A percentile compares a stretch with the other conserved stretches of the same genome.
Conservation (phyloP, 2,329 filamentous ascomycete species). For the Botrytis elliptica region DNA sequence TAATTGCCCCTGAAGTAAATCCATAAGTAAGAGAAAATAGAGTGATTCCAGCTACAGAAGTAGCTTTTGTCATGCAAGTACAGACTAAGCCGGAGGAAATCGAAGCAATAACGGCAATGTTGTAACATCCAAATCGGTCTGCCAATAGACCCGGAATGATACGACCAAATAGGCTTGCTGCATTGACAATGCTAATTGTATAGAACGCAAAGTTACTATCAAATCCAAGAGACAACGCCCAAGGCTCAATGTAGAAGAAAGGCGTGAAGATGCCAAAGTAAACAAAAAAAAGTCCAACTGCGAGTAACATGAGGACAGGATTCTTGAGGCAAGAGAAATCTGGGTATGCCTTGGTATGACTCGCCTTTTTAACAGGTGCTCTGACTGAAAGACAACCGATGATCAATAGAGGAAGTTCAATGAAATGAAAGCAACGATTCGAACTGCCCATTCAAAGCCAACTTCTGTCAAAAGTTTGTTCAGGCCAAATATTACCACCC, state of each 20-base stretch:
- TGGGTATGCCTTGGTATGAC: slow-evolving; percentile 20
- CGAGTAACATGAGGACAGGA: slow-evolving; percentile 27
- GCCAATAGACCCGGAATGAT: slow-evolving; percentile 1
- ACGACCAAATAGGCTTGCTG: slow-evolving; percentile 9
- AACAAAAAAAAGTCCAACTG: slow-evolving; percentile 30
- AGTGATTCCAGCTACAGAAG: slow-evolving; percentile 9
- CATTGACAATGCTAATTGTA: slow-evolving; percentile 50
- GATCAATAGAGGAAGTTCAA: slow-evolving; percentile 30
- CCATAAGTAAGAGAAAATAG: slow-evolving; percentile 17
- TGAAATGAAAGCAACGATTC: slow-evolving; percentile 32
- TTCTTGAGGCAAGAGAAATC: slow-evolving; percentile 26
- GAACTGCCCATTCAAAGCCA: slow-evolving; percentile 37
- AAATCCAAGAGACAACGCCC: slow-evolving; percentile 48
- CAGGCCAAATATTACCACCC: slow-evolving; percentile 41
- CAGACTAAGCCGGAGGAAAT: neutral
- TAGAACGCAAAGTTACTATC: slow-evolving; percentile 47
- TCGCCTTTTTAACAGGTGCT: neutral
- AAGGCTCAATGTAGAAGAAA: slow-evolving; percentile 45
- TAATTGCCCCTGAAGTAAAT: slow-evolving; percentile 30
- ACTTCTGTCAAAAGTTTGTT: slow-evolving; percentile 35
- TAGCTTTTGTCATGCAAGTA: slow-evolving; percentile 16
- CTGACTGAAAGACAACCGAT: slow-evolving; percentile 24
- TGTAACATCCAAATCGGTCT: slow-evolving; percentile 25
- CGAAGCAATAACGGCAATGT: slow-evolving; percentile 2
- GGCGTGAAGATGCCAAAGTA: slow-evolving; percentile 50